Evolutionary conservation across 1,284 basidiomycete species (phyloP).

Genomic region (Laetiporus sulphureus): DNA sequence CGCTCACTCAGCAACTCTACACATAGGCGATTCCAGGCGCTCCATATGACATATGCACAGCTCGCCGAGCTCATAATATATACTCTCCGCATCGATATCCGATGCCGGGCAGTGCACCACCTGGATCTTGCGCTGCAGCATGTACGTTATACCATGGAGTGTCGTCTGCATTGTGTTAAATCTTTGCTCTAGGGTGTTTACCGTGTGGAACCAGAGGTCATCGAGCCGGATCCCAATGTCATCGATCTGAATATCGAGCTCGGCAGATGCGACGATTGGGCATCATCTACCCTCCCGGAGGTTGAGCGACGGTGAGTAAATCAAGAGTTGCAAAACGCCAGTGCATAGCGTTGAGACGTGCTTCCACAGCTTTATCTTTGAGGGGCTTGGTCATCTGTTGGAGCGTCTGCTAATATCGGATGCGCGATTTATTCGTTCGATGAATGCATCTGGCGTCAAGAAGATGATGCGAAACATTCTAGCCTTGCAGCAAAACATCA

Average conservation of each 20-base stretch:
- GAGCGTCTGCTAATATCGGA: constrained; percentile 78
- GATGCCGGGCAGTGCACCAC: constrained; percentile 81
- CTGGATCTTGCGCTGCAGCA: constrained; percentile 73
- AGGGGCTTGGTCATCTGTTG: constrained; percentile 82
- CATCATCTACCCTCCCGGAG: constrained; percentile 53
- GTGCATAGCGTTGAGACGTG: background rate
- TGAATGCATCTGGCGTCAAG: constrained; percentile 76
- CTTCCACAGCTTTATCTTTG: constrained; percentile 70
- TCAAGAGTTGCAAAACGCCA: constrained; percentile 1
- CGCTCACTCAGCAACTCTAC: constrained; percentile 9
- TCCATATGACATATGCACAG: constrained; percentile 86
- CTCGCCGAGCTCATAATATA: constrained; percentile 83
- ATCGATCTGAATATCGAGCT: constrained; percentile 85
- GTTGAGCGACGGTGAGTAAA: constrained; percentile 63
- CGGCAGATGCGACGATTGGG: constrained; percentile 69
- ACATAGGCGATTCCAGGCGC: constrained; percentile 88
- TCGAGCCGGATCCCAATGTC: constrained; percentile 88
- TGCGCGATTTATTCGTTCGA: constrained; percentile 64
- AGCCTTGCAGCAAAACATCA: constrained; percentile 89
- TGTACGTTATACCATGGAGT: constrained; percentile 33
- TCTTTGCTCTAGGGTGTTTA: constrained; percentile 65
- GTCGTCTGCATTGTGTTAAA: constrained; percentile 1
- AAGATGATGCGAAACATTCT: constrained; percentile 91
- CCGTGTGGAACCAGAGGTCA: constrained; percentile 71
- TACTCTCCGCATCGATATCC: constrained; percentile 85